Percentiles rank a stretch among this genome's conserved stretches.
These are phyloP conservation scores for Krasilnikovozyma curviuscula DNA, from an alignment of 768 basidiomycete genomes.

Conservation along the genomic window DNA sequence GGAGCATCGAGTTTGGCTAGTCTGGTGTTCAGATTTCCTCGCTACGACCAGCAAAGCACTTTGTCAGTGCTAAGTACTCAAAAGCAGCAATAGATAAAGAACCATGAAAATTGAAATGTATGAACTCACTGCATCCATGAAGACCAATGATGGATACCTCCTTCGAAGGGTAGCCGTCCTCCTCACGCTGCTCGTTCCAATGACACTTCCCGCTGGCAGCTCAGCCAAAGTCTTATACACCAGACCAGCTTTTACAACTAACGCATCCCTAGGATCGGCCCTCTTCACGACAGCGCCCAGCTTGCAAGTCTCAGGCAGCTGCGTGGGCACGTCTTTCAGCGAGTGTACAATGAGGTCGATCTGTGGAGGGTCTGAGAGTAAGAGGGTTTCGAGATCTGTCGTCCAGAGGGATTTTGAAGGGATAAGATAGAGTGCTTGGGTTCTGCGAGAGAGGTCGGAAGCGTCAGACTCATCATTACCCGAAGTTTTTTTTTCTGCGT, in stretches of 20 bases:
- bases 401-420: conserved; percentile 58
- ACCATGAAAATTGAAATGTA: not conserved
- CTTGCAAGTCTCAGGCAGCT: conserved; percentile 61
- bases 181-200: conserved; percentile 91
- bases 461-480: too few relatives aligned
- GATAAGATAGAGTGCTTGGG: conserved; percentile 7
- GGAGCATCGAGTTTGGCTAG: conserved; percentile 73
- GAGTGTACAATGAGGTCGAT: conserved; percentile 88
- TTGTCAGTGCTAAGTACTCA: not conserved
- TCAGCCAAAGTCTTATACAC: conserved; percentile 57
- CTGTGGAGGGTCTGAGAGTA: conserved; percentile 43
- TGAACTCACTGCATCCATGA: conserved; percentile 65
- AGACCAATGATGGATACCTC: conserved; percentile 52
- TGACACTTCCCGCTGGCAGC: conserved; percentile 64
- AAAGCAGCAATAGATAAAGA: not conserved
- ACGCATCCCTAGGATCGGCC: conserved; percentile 70
- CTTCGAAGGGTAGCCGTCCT: conserved; percentile 75
- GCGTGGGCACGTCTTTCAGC: conserved; percentile 83
- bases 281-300: conserved; percentile 68
- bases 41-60: conserved; percentile 29
- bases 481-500: too few relatives aligned
- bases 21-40: conserved; percentile 86
- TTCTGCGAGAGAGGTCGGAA: not conserved
- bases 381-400: conserved; percentile 74
- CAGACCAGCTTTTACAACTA: conserved; percentile 62